phyloP scores from a whole-genome alignment of 1,139 yeast species.

The Wickerhamomyces sp. region DNA sequence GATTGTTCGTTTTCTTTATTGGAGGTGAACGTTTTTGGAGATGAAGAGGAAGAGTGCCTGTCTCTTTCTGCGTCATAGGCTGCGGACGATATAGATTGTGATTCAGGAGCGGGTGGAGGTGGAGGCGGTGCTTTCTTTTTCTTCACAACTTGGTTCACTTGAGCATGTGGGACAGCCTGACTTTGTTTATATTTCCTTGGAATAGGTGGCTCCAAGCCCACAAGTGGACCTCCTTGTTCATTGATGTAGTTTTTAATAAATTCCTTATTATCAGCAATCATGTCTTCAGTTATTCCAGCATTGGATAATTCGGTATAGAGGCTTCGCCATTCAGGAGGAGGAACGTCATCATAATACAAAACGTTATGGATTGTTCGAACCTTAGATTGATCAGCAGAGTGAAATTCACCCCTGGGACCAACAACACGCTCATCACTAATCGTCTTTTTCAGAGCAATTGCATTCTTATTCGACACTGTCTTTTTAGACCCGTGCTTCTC shows the following conservation, averaged over 20 bases:
- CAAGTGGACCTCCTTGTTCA: slow-evolving; percentile 78
- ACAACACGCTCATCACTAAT: slow-evolving; percentile 34
- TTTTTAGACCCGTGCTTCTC: slow-evolving; percentile 83
- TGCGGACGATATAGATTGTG: too few species aligned
- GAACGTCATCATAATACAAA: slow-evolving; percentile 69
- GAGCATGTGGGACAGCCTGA: slow-evolving; percentile 4
- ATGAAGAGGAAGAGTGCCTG: too few species aligned
- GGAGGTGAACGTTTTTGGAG: too few species aligned
- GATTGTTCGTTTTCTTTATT: too few species aligned
- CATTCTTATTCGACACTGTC: slow-evolving; percentile 80
- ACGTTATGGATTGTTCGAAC: slow-evolving; percentile 53
- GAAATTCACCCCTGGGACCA: slow-evolving; percentile 71
- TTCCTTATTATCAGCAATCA: slow-evolving; percentile 83
- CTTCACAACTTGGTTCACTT: slow-evolving; percentile 20
- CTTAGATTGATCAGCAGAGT: slow-evolving; percentile 45
- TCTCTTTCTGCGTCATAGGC: too few species aligned
- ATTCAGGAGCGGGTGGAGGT: slow-evolving; percentile 25
- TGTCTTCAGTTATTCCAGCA: slow-evolving; percentile 81
- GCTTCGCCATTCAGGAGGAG: slow-evolving; percentile 84
- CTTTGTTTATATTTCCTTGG: slow-evolving; percentile 50
- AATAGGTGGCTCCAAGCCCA: slow-evolving; percentile 80
- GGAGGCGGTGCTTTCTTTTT: slow-evolving; percentile 48
- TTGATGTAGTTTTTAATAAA: slow-evolving; percentile 75
- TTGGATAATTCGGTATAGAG: slow-evolving; percentile 68
- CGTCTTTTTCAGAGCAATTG: slow-evolving; percentile 67